These are phyloP conservation scores for Starmerella riodocensis DNA, from an alignment of 805 yeast species.

Conservation along the genomic window DNA sequence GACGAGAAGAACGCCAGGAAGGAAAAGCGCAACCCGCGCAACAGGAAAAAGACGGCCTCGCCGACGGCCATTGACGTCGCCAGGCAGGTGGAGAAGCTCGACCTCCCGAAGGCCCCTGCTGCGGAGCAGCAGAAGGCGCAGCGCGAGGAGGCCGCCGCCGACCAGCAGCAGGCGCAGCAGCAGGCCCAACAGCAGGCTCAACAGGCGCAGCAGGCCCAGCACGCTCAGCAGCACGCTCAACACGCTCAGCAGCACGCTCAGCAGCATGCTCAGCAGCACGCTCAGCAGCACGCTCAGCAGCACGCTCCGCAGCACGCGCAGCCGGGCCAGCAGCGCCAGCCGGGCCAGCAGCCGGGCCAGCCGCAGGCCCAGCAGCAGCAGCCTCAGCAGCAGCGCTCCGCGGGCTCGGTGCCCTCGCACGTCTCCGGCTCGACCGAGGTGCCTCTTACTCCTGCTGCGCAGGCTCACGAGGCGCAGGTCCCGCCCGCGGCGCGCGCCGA, in stretches of 20 bases:
- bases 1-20: not conserved
- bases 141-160: constrained; percentile 2
- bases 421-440: no score
- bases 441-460: no score
- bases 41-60: constrained; percentile 4
- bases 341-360: constrained; percentile 1
- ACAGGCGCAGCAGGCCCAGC: constrained; percentile 9
- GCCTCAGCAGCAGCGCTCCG: constrained; percentile 1
- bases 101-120: constrained; percentile 14
- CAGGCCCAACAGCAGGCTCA: constrained; percentile 7
- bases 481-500: constrained; percentile 6
- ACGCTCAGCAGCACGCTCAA: constrained; percentile 4
- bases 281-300: constrained; percentile 1
- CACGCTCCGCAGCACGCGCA: not conserved
- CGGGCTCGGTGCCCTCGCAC: no score
- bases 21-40: constrained; percentile 4
- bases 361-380: constrained; percentile 7
- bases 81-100: constrained; percentile 9
- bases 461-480: no score
- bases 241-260: not conserved
- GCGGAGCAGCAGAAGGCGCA: constrained; percentile 7
- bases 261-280: not conserved
- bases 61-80: constrained; percentile 10
- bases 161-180: constrained; percentile 7
- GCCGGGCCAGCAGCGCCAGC: constrained; percentile 1